phyloP scores from a whole-genome alignment of 176 grass and related monocot genomes.

The Oryza glumipatula region DNA sequence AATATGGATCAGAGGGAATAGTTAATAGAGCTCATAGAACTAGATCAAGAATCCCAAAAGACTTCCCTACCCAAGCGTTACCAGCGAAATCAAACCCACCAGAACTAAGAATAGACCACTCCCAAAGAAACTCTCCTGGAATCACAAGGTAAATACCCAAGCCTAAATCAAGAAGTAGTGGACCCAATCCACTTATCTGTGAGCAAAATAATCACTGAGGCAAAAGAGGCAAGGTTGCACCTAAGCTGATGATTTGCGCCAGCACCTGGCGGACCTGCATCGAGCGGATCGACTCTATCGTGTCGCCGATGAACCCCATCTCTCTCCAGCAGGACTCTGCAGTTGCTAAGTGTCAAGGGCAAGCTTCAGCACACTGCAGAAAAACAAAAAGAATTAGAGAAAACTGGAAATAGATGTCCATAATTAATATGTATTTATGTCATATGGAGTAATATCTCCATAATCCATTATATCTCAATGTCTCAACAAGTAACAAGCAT shows the following conservation, averaged over 20 bases:
- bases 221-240: constrained; percentile 24
- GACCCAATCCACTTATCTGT: background rate
- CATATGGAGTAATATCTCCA: background rate
- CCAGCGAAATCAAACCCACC: background rate
- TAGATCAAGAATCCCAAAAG: constrained; percentile 4
- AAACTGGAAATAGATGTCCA: background rate
- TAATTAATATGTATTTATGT: background rate
- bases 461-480: background rate
- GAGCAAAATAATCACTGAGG: background rate
- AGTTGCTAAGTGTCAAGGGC: background rate
- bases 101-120: background rate
- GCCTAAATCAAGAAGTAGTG: background rate
- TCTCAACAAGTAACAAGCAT: background rate
- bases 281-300: constrained; percentile 68
- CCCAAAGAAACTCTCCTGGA: background rate
- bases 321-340: background rate
- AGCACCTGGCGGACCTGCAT: constrained; percentile 71
- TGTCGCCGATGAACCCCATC: constrained; percentile 65
- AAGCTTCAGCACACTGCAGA: background rate
- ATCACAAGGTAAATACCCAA: background rate
- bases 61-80: background rate
- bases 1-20: too few relatives aligned
- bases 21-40: background rate
- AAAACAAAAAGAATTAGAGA: background rate
- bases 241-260: constrained; percentile 71